Base-by-base conservation (phyloP, 116 monocot genomes). In the Phalaenopsis hybrid region DNA sequence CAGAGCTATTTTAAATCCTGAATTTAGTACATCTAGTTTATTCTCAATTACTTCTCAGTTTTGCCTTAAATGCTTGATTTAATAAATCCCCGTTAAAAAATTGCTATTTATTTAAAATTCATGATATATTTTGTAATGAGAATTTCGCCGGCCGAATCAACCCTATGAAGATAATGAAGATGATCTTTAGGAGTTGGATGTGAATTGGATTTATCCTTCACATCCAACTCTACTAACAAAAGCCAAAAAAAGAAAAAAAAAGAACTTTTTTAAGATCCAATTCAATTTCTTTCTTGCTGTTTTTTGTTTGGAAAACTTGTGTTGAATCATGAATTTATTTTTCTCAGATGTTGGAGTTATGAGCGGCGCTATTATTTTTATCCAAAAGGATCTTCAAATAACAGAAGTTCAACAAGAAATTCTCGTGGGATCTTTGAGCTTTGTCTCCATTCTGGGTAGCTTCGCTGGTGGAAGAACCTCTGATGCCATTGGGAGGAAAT, bases 271-370 rank as follows among this genome's bases (percentile, higher is more conserved):
- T 20, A 25, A 63, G 63, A 7, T 21, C 63, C 7, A 21, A 21
- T 34, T 41, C 34, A 41, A 12, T 72, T 72, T 41, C 41, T 12
- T 72, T 4, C 41, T 72, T 11, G 15, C 16, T 13, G 4, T 72
- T 72, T 20, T 75, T 45, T 6, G 4, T 34, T 45, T 18, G 20
- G 25, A 28, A 33, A 52, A 77, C 17, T 41, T 79, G 57, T 25
- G 28, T 78, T 81, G 46, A 87, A 50, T 23, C 41, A n/a, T 37
- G 45, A 44, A 13, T 55, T 50, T 44, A 10, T 63, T 10, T 84
- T 82, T 13, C 88, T 75, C 91, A 98, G 98, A 98, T 85, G 95
- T 98, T 18, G 98, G 98, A 74, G 98, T 98, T 82, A 98, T 98
- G 98, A 98, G 98, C 75, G 98, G 98, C 2, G 93, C 91, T 37